phyloP scores from a whole-genome alignment of 345 rosid species.

The Abelmoschus esculentus region DNA sequence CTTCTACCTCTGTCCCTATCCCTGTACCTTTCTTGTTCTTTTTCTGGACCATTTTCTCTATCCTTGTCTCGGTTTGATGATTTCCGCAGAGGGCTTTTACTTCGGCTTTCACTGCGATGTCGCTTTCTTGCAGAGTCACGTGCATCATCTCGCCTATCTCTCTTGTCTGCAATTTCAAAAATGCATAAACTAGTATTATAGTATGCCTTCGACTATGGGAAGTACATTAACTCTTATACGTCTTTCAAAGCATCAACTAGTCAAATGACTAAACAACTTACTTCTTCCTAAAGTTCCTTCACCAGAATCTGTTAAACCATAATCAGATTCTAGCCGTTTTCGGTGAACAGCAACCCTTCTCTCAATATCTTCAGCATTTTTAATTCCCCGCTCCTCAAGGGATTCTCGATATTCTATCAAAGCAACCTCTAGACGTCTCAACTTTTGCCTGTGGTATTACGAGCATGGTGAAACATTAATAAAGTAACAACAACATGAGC shows the following conservation, averaged over 20 bases:
- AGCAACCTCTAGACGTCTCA: no score
- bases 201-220: neutral
- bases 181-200: conserved; percentile 16
- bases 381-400: conserved; percentile 63
- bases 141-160: conserved; percentile 52
- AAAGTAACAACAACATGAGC: neutral
- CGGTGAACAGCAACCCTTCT: conserved; percentile 68
- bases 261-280: conserved; percentile 31
- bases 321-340: conserved; percentile 69
- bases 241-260: neutral
- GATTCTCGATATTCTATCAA: neutral
- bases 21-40: conserved; percentile 33
- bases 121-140: conserved; percentile 74
- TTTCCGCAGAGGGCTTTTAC: conserved; percentile 68
- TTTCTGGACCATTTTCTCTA: conserved; percentile 34
- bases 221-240: neutral
- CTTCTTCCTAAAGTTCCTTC: conserved; percentile 36
- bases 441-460: conserved; percentile 3
- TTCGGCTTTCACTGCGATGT: conserved; percentile 55
- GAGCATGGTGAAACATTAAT: conserved; percentile 8
- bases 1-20: conserved; percentile 22
- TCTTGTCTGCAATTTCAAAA: conserved; percentile 50
- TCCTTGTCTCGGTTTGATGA: conserved; percentile 42
- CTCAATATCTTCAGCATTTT: conserved; percentile 79
- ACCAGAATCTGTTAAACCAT: conserved; percentile 18